These are phyloP conservation scores for Hortiboletus flavorubellus DNA, from an alignment of 768 basidiomycete species.

Conservation along the genomic window DNA sequence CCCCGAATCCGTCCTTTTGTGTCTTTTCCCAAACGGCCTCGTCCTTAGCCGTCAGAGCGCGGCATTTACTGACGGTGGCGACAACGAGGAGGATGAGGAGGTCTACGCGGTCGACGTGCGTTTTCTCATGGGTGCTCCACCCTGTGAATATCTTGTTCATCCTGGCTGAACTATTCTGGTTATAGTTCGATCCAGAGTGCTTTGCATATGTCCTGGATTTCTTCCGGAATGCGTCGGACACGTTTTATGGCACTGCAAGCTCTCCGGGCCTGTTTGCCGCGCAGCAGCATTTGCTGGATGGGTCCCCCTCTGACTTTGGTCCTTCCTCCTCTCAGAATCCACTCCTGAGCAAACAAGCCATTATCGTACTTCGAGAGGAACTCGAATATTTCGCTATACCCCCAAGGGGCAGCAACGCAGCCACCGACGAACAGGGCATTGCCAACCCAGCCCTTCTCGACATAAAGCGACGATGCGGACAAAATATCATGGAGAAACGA, in stretches of 20 bases:
- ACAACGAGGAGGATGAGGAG: constrained; percentile 80
- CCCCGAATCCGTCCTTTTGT: constrained; percentile 94
- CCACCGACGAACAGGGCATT: constrained; percentile 74
- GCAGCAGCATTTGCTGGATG: constrained; percentile 76
- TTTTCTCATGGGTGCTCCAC: constrained; percentile 23
- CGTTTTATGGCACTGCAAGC: constrained; percentile 84
- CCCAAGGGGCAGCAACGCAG: constrained; percentile 56
- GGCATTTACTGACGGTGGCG: constrained; percentile 69
- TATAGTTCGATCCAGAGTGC: constrained; percentile 94
- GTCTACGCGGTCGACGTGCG: constrained; percentile 95
- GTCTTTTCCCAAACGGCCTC: constrained; percentile 95
- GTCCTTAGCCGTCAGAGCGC: constrained; percentile 86
- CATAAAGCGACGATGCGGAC: constrained; percentile 83
- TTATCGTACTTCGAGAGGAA: constrained; percentile 97
- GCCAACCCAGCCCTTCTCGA: constrained; percentile 76
- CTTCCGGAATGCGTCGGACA: constrained; percentile 83
- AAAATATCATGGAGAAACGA: constrained; percentile 81
- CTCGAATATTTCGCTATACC: constrained; percentile 98
- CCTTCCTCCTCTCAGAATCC: constrained; percentile 81
- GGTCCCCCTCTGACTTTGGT: constrained; percentile 53
- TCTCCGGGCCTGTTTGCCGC: constrained; percentile 72
- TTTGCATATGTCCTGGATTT: constrained; percentile 92
- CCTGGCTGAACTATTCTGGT: constrained; percentile 3
- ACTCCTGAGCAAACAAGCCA: constrained; percentile 91
- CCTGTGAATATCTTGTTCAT: not conserved